Base-by-base conservation (phyloP, 1,284 basidiomycete species). In the Heterobasidion parviporum region DNA sequence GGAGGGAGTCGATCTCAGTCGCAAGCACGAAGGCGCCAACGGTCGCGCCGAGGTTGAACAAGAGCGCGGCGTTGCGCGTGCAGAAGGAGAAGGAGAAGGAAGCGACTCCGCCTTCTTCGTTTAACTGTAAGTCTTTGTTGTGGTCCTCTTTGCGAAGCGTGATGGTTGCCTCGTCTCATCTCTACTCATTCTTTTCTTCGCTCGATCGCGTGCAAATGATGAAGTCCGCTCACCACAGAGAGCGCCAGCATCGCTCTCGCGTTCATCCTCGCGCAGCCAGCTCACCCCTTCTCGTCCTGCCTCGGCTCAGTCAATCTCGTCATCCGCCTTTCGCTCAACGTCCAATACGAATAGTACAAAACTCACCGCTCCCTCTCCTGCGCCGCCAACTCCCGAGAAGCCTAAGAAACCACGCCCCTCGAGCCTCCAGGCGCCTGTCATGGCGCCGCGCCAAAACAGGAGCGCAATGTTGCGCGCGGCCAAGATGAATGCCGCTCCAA, bases 381-480 rank as follows among this genome's bases (percentile, higher is more conserved):
- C 46, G 14, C 16, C 52, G 5, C 18, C 14, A 10, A 49, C 52
- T 26, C 56, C 64, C 6, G 34, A 15, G n/a, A 65, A 60, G 56
- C 49, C 64, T 59, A n/a, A 69, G 62, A 41, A 41, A 15, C 73
- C 70, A 35, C 81, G 82, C 15, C 81, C 78, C 5, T 80, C 78
- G 63, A 87, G 81, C 61, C 64, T 80, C 45, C 69, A 70, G 52
- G 73, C 73, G 2, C 87, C 87, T 1, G 73, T 75, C 2, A 85
- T 90, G 59, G 69, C 72, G 2, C 89, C 89, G 6, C 75, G 87
- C 52, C 79, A 76, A 56, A 92, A 92, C 68, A 82, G 79, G 68
- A 89, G 85, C 60, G 87, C 89, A 2, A 70, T 83, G n/a, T 67
- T 92, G 54, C 76, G 89, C 26, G 80, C 77, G 12, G 83, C 83